Evolutionary conservation across 345 rosid species (phyloP).

Genomic region (Boechera retrofracta): DNA sequence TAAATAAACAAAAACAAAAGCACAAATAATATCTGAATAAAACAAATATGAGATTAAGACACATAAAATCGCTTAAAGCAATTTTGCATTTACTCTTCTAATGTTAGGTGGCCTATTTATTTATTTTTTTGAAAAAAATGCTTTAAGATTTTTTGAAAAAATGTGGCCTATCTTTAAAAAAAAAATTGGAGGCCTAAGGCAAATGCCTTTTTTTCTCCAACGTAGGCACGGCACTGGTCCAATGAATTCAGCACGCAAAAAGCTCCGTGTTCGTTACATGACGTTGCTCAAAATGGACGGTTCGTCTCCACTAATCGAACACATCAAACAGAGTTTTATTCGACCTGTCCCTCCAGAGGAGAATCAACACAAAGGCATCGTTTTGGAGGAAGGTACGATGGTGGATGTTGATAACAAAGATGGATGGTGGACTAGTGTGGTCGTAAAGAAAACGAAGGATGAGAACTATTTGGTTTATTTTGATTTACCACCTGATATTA

Average conservation of each 20-base stretch:
- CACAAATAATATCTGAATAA: too few relatives aligned
- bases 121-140: too few relatives aligned
- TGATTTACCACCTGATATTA: slow-evolving; percentile 58
- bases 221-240: neutral
- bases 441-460: slow-evolving; percentile 49
- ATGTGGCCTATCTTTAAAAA: too few relatives aligned
- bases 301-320: slow-evolving; percentile 35
- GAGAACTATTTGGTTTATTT: slow-evolving; percentile 53
- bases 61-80: too few relatives aligned
- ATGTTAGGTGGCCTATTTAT: too few relatives aligned
- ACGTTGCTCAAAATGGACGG: slow-evolving; percentile 52
- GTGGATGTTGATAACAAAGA: slow-evolving; percentile 54
- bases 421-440: slow-evolving; percentile 67
- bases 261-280: slow-evolving; percentile 49
- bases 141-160: too few relatives aligned
- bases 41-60: too few relatives aligned
- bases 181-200: too few relatives aligned
- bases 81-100: too few relatives aligned
- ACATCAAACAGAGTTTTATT: slow-evolving; percentile 48
- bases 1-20: too few relatives aligned
- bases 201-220: too few relatives aligned
- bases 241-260: slow-evolving; percentile 41
- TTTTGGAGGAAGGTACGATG: slow-evolving; percentile 44
- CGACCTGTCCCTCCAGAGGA: slow-evolving; percentile 57
- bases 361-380: neutral